Conservation (phyloP, 106 monocot genomes). For the Platanthera guangdongensis region DNA sequence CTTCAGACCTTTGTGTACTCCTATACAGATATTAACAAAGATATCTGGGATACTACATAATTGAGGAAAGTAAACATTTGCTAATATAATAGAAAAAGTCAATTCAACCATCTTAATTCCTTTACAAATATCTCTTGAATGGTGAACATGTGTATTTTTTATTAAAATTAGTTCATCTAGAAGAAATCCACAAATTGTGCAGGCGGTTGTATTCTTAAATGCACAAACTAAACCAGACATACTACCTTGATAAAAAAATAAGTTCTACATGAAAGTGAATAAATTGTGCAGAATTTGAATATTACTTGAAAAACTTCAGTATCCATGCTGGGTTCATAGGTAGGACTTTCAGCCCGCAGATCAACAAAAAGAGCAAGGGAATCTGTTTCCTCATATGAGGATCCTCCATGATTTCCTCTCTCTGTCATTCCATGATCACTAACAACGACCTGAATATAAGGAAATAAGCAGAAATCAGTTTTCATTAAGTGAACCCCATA, state of each 20-base stretch:
- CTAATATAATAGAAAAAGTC: no score
- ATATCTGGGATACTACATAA: no score
- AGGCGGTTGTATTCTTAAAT: background rate
- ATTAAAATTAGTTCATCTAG: background rate
- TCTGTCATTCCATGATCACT: conserved; percentile 99
- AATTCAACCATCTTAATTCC: no score
- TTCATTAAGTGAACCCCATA: background rate
- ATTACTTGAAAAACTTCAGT: conserved; percentile 63
- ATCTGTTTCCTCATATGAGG: conserved; percentile 94
- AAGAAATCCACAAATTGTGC: background rate
- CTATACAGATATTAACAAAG: no score
- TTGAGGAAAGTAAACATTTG: no score
- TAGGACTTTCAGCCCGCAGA: conserved; percentile 6
- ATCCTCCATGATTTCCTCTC: conserved; percentile 94
- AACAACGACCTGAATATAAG: conserved; percentile 55
- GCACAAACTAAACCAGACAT: background rate
- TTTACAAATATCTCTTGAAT: background rate
- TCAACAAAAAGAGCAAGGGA: conserved; percentile 79
- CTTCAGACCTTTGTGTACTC: no score
- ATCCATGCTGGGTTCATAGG: conserved; percentile 13
- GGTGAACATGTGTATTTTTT: background rate
- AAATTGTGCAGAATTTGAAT: background rate
- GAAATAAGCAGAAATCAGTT: conserved; percentile 1
- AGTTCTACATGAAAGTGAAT: background rate
- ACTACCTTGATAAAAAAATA: background rate